Evolutionary conservation across 495 filamentous ascomycete genomes (phyloP), one percentile per base, ranked within the genome.

Genomic region (Barbatosphaeria neglecta): DNA sequence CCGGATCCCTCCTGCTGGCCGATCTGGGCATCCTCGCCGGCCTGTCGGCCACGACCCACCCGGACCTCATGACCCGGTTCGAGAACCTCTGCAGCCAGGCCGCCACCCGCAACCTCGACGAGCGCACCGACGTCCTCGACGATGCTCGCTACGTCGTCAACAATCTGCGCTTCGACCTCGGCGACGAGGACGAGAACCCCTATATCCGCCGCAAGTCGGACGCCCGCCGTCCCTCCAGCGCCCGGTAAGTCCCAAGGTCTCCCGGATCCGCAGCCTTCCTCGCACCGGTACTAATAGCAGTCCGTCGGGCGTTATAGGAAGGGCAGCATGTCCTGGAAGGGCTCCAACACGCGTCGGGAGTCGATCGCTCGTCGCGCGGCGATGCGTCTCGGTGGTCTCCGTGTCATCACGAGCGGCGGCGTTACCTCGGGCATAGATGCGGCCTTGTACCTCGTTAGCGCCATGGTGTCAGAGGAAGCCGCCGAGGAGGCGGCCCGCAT

Each of bases 361-460:
- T 81, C 76, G 16, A 82, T 83, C 60, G 74, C 74, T 48, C 70
- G 82, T 27, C 69, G 83, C 51, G 81, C 77, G 6, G 73, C 75
- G 48, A 69, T 87, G 69, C 72, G 74, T 24, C 70, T 85, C 23
- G 77, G 78, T 56, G 81, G 83, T 16, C 73, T 90, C 57, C 73
- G 82, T 50, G 74, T 93, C 38, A 76, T 93, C 50, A 90, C 86
- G 27, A 74, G 72, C 59, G 84, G 86, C 45, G 87, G 86, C 41
- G 69, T 87, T 44, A 81, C 80, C 50, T 78, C 80, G 58, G 87
- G 87, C 49, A 63, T 90, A 24, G 87, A 93, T 69, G 87, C 84
- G 17, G 66, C 77, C 47, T 64, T 89, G 63, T 87, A 89, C 67
- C 66, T 93, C 53, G 82, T 90, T 41, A 81, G 77, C 63, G 78